phyloP scores from a whole-genome alignment of 2,329 filamentous ascomycete genomes.

The Alternaria rosae region DNA sequence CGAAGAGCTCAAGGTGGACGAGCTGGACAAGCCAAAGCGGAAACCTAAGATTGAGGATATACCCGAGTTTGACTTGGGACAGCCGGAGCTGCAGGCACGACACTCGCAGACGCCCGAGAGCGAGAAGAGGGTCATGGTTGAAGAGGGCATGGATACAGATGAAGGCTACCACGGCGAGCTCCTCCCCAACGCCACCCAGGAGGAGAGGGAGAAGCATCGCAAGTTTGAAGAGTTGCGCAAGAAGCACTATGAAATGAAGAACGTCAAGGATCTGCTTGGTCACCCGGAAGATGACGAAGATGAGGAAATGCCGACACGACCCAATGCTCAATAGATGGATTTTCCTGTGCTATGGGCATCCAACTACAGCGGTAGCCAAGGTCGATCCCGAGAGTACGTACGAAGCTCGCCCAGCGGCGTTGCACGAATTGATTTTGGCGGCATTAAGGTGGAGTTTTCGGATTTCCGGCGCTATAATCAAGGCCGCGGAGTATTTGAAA shows the following conservation, averaged over 20 bases:
- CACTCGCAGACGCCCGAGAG: constrained; percentile 52
- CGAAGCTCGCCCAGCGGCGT: not conserved
- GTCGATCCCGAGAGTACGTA: not conserved
- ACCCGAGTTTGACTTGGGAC: constrained; percentile 87
- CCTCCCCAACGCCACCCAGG: constrained; percentile 61
- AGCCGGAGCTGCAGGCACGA: constrained; percentile 71
- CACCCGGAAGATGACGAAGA: constrained; percentile 16
- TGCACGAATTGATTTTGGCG: constrained; percentile 15
- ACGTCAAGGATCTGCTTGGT: constrained; percentile 86
- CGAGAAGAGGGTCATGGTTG: constrained; percentile 84
- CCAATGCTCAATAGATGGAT: constrained; percentile 8
- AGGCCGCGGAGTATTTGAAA: constrained; percentile 1
- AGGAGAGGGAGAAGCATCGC: constrained; percentile 89
- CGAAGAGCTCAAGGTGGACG: constrained; percentile 72
- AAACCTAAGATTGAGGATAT: constrained; percentile 75
- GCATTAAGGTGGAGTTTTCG: constrained; percentile 21
- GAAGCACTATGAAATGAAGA: constrained; percentile 98
- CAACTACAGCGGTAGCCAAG: not conserved
- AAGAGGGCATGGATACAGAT: constrained; percentile 54
- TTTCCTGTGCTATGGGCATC: not conserved
- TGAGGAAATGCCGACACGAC: constrained; percentile 14
- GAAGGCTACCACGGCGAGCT: constrained; percentile 65
- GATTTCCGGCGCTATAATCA: constrained; percentile 3
- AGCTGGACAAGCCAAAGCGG: constrained; percentile 65
- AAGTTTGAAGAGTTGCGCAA: constrained; percentile 91